These are phyloP conservation scores for Colletotrichum sp. DNA, from an alignment of 2,329 filamentous ascomycete genomes.

Conservation along the genomic window DNA sequence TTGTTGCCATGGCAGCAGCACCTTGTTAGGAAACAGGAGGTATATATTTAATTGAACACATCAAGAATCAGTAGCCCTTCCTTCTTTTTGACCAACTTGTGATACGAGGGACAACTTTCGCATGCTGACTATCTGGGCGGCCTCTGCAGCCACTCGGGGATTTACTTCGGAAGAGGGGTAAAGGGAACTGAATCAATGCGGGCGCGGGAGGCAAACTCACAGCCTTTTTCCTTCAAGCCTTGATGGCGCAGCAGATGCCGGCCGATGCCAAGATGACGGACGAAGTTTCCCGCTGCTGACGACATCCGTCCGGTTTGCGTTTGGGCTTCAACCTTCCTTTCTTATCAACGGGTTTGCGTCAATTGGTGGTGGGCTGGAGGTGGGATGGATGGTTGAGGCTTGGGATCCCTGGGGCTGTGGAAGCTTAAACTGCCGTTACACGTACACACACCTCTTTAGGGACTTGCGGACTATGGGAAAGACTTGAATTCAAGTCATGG, in stretches of 20 bases:
- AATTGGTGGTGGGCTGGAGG: neutral
- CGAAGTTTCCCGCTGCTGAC: neutral
- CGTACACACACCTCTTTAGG: neutral
- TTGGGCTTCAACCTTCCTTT: neutral
- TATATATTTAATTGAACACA: conserved; percentile 4
- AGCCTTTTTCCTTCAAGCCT: neutral
- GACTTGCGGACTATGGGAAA: neutral
- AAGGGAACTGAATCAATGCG: neutral
- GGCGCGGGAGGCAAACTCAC: neutral
- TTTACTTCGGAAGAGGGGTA: neutral
- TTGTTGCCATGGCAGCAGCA: neutral
- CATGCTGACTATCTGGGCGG: neutral
- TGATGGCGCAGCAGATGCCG: neutral
- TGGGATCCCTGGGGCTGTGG: neutral
- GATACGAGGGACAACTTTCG: neutral
- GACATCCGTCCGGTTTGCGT: neutral
- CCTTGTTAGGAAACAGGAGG: neutral
- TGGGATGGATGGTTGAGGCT: neutral
- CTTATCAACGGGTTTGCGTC: neutral
- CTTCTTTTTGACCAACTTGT: neutral
- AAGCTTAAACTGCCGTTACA: neutral
- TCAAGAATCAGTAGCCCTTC: neutral
- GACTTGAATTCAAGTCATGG: neutral
- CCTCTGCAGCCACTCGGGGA: neutral
- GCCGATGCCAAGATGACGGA: neutral